Evolutionary conservation across 2,329 filamentous ascomycete species (phyloP), one percentile per base, ranked within the genome.

Genomic region (Neobulgaria alba): DNA sequence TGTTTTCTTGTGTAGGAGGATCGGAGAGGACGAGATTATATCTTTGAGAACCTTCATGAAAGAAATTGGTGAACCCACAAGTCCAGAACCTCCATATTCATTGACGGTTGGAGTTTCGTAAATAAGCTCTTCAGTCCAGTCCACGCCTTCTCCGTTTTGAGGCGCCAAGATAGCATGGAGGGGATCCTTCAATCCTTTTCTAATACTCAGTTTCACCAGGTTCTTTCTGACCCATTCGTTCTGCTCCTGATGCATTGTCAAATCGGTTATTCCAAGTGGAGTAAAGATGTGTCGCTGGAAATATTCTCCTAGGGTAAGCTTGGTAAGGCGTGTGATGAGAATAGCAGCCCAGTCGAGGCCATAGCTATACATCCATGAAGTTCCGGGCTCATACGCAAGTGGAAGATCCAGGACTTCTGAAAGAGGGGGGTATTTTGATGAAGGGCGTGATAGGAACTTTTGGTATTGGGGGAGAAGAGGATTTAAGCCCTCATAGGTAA

Each of bases 331-430:
- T 7, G 23, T 7, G 23, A 26, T 26, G 23, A 26, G 7, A 12
- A 26, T 7, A 12, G 73, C 73, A 0, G 67, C 72, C 73, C 72
- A 77, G 53, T 77, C 73, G 4, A 73, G 59, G 7, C 57, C 55
- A 5, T 61, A 61, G 1, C 73, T 71, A 16, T 83, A 83, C 43
- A 75, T 65, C 73, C 75, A 83, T 5, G 63, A 63, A 15, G 71
- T 68, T 0, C 79, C 78, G 0, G 80, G 79, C 50, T 83, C 77
- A 48, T 79, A 78, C 1, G 81, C 54, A 10, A 85, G 59, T 1
- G 79, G 78, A 9, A 21, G 10, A 12, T 35, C 14, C 30, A 32
- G 8, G 30, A 14, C 14, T 32, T n/a, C 10, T 5, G 36, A 21
- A 15, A 7, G 8, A 15, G 30, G 10, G 7, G 10, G 10, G 16